Base-by-base conservation (phyloP, 1,284 basidiomycete genomes). In the Apiotrichum porosum region DNA sequence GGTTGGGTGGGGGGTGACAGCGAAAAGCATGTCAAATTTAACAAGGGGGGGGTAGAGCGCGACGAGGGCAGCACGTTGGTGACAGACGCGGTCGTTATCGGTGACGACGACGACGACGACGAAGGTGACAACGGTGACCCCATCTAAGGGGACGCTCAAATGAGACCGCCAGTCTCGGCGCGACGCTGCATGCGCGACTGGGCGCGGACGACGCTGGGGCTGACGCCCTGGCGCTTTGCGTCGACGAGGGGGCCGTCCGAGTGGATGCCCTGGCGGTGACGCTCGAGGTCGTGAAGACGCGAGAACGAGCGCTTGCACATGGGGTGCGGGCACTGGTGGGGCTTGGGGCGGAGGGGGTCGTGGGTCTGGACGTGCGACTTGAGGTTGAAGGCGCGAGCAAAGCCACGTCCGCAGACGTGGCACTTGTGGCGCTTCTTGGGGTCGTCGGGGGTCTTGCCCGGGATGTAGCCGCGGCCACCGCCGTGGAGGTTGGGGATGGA, bases 401-500 rank as follows among this genome's bases (percentile, higher is more conserved):
- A 75, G 34, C 65, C 71, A 40, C 73, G 66, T 39, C 69, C 69
- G 47, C 73, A 75, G 52, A 72, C 57, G 17, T 52, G 43, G 56
- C 73, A 75, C 61, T 71, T 71, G 62, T 75, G 73, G 37, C 64
- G 62, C 61, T 74, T 75, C 63, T 71, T 73, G 19, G 73, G 73
- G 51, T 75, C 72, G 42, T 72, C 69, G 9, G 71, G 72, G 13
- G 72, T 74, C 56, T 72, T 63, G 52, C 72, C 72, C 15, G 72
- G 72, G 18, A 72, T 60, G 51, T 74, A 74, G 4, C 72, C 72
- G 31, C 72, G 62, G 37, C 72, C 72, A 32, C 71, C 71, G 18
- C 71, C 72, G 46, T 71, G 61, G 17, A 65, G 57, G 49, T 72
- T 72, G 52, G 68, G 51, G 39, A 72, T 46, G 14, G 63, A 44